Percentiles rank a stretch among this genome's conserved stretches.
phyloP scores from a whole-genome alignment of 2,329 filamentous ascomycete genomes.

The Pseudogymnoascus sp. region DNA sequence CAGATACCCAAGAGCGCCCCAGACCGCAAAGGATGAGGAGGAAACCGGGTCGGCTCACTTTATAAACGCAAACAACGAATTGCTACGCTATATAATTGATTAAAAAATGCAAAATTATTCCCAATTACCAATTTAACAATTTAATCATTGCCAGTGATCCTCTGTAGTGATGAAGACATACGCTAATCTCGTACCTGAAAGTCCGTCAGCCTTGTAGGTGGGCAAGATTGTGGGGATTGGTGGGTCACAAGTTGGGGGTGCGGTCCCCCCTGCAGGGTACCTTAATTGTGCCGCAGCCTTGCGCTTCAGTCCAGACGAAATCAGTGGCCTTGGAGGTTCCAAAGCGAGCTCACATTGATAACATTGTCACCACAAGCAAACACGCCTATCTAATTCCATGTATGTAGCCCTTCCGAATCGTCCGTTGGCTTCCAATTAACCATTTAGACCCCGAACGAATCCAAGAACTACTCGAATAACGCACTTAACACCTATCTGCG shows the following conservation, averaged over 20 bases:
- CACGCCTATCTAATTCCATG: background rate
- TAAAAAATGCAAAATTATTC: background rate
- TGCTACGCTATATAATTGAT: background rate
- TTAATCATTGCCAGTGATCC: background rate
- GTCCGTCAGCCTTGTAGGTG: conserved; percentile 1
- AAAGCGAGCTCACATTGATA: background rate
- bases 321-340: background rate
- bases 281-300: background rate
- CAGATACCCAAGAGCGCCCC: background rate
- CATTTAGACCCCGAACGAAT: background rate
- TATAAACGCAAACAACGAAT: conserved; percentile 4
- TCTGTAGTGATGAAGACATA: background rate
- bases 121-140: background rate
- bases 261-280: background rate
- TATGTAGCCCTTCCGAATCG: background rate
- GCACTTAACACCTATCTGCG: too few species aligned
- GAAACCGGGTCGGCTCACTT: background rate
- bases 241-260: background rate
- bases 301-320: background rate
- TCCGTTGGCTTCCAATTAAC: background rate
- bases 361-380: background rate
- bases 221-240: conserved; percentile 1
- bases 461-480: background rate
- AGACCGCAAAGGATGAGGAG: background rate
- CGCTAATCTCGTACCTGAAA: conserved; percentile 1